Evolutionary conservation across 495 filamentous ascomycete species (phyloP), one percentile per base, ranked within the genome.

Genomic region (Talaromyces ruber): DNA sequence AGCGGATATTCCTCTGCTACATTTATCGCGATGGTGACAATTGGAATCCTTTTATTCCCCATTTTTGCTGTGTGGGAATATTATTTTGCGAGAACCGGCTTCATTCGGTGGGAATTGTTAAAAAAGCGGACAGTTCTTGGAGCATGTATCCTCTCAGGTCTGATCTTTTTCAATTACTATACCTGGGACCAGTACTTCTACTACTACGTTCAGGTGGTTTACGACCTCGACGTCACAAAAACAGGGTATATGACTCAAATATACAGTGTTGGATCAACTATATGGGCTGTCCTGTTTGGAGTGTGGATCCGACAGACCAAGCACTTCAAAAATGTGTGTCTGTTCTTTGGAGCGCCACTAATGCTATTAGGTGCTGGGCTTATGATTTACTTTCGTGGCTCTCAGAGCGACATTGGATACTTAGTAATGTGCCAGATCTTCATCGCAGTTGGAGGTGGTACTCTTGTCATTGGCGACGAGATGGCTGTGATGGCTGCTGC

Each of bases 351-450:
- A 57, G 66, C 89, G 0, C 86, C 86, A 0, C 67, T 90, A 28
- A 77, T 78, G 63, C 73, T 88, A 29, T 78, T 89, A 18, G 81
- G 70, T 6, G 65, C 63, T 11, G 82, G 86, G 9, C 81, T 89
- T 53, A 83, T 90, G 82, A 89, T 79, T 66, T 80, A 74, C 62
- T 90, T 90, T 79, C 84, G 88, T 32, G 78, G 83, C 28, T 76
- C 82, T 50, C 73, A 78, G 59, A 72, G 71, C 29, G 66, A 76
- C 57, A 72, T 90, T 32, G 87, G 86, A 26, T 89, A 86, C 69
- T 76, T 92, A 58, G 75, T 88, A 71, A 88, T 90, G 83, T 86
- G 81, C 66, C 86, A 91, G 69, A 88, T 92, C 66, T 84, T 90
- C 72, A 86, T 91, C 62, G 83, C 86, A 34, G 78, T 92, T 39